These are phyloP conservation scores for Nannochloris sp. DNA, from an alignment of 139 green algal species.

Conservation along the genomic window DNA sequence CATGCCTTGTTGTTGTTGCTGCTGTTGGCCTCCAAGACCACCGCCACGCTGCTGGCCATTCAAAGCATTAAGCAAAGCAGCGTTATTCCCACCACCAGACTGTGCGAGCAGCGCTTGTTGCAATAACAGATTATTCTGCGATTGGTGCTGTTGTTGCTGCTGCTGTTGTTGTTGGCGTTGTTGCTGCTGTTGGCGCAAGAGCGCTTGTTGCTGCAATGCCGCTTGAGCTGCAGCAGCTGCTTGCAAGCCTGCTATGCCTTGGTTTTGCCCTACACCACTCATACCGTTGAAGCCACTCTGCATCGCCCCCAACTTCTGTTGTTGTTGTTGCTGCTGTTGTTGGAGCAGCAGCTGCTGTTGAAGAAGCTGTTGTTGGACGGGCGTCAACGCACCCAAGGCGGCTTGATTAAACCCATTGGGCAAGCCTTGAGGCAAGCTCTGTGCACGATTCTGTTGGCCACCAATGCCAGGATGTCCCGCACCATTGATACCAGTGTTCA, in stretches of 20 bases:
- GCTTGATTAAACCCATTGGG: no score
- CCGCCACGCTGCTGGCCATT: not conserved
- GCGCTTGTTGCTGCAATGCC: not conserved
- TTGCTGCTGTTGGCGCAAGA: not conserved
- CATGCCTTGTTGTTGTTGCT: not conserved
- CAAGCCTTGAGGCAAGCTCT: no score
- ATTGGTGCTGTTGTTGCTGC: constrained; percentile 22
- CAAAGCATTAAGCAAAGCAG: no score
- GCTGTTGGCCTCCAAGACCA: not conserved
- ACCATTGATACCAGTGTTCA: no score
- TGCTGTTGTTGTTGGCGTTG: constrained; percentile 1
- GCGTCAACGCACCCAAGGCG: not conserved
- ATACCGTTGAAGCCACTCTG: constrained; percentile 2
- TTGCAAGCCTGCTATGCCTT: not conserved
- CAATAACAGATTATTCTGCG: not conserved
- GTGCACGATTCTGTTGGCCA: no score
- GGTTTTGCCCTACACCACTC: constrained; percentile 1
- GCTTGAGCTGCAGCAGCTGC: not conserved
- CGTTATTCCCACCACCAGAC: not conserved
- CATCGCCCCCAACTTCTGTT: not conserved
- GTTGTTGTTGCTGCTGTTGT: constrained; percentile 9
- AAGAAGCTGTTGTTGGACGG: constrained; percentile 2
- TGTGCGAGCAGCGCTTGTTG: constrained; percentile 7
- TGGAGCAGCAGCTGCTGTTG: constrained; percentile 15
- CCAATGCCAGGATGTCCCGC: no score